Base-by-base conservation (phyloP, 1,284 basidiomycete species). In the Anthracocystis panici-leucophaei region DNA sequence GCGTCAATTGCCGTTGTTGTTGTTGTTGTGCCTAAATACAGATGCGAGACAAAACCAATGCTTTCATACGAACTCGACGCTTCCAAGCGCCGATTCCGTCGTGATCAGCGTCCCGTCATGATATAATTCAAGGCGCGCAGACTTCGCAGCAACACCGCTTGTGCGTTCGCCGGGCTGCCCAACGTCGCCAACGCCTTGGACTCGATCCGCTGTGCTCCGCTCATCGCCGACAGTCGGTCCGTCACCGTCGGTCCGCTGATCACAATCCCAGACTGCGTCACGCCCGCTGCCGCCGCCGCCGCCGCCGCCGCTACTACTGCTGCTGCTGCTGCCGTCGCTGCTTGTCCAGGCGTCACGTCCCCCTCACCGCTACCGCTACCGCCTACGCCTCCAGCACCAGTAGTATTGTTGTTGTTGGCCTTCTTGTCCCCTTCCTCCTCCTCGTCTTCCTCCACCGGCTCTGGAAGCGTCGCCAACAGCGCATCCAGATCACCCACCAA, bases 71-170 rank as follows among this genome's bases (percentile, higher is more conserved):
- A 0, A 21, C n/a, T 23, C 31, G 14, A 21, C 12, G 6, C 18
- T 16, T 49, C 45, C 10, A 33, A 25, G 23, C 44, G 31, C 14
- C 29, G 18, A 21, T 14, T 2, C 4, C 31, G 50, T 29, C 16
- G 42, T 35, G 33, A 33, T 73, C 42, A 77, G n/a, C 75, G 69
- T 1, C 75, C 75, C 10, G 75, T 77, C 69, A 77, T 65, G 42
- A 81, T 67, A 62, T 79, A 84, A 59, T 84, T 82, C 27, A 84
- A 67, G 27, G 82, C 83, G 14, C 83, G 79, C 48, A 84, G 66
- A 52, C 77, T 74, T n/a, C 83, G 76, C 55, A 84, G 65, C 53
- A 84, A 64, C 31, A 82, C 77, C 33, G 83, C 81, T 64, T 84
- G 83, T 3, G 82, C 74, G 44, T 78, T 82, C 38, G 79, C 63